Conservation (phyloP, 257 asterid genomes). For the Plantago major region DNA sequence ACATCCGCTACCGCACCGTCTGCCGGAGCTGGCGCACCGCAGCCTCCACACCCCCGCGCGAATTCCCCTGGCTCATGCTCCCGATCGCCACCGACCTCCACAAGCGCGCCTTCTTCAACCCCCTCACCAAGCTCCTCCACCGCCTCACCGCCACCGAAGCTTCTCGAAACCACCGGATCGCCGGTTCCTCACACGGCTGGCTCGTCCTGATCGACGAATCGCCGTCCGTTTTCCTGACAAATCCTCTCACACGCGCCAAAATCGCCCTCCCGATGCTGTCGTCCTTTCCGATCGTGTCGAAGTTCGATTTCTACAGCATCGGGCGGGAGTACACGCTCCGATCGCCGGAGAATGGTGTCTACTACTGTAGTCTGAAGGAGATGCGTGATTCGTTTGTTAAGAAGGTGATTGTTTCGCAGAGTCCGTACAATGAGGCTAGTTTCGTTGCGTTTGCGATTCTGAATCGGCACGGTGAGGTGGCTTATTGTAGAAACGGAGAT, state of each 20-base stretch:
- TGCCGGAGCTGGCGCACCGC: conserved; percentile 55
- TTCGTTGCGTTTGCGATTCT: conserved; percentile 56
- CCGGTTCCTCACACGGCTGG: conserved; percentile 83
- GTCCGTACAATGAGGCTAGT: conserved; percentile 28
- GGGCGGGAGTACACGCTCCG: conserved; percentile 62
- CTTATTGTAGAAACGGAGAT: conserved; percentile 45
- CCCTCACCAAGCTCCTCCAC: conserved; percentile 33
- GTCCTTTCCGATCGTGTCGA: conserved; percentile 50
- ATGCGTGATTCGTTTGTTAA: conserved; percentile 68
- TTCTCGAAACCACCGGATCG: conserved; percentile 51
- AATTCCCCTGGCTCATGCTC: conserved; percentile 90
- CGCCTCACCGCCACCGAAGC: conserved; percentile 60
- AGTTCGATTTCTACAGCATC: conserved; percentile 43
- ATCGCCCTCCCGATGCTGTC: conserved; percentile 60
- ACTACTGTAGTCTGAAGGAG: conserved; percentile 35
- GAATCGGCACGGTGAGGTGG: conserved; percentile 41
- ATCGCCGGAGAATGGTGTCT: conserved; percentile 28
- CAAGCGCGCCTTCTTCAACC: conserved; percentile 52
- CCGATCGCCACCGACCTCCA: conserved; percentile 37
- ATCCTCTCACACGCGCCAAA: conserved; percentile 62
- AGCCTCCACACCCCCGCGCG: conserved; percentile 40
- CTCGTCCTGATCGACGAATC: conserved; percentile 63
- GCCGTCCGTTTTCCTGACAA: conserved; percentile 54
- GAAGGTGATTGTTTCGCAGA: conserved; percentile 57
- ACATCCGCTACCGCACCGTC: conserved; percentile 68